phyloP scores from a whole-genome alignment of 768 basidiomycete species.

The Chiua virens region DNA sequence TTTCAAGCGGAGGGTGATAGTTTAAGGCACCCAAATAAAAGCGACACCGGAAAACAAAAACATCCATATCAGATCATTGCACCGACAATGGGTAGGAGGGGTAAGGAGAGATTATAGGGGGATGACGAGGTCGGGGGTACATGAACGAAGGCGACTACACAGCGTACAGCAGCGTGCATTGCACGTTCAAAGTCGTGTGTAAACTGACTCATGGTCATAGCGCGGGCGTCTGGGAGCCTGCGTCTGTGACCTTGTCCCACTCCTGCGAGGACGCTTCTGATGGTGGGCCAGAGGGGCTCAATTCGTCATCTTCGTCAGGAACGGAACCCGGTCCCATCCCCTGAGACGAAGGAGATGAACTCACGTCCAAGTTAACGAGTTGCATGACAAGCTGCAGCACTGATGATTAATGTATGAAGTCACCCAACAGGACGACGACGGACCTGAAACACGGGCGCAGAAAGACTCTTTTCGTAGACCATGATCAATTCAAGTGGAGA shows the following conservation, averaged over 20 bases:
- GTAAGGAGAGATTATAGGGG: slow-evolving; percentile 20
- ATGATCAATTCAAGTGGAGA: slow-evolving; percentile 91
- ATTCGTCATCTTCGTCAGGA: slow-evolving; percentile 52
- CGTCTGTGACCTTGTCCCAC: slow-evolving; percentile 86
- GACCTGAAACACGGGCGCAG: slow-evolving; percentile 77
- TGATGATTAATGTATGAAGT: slow-evolving; percentile 8
- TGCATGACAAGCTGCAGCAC: slow-evolving; percentile 65
- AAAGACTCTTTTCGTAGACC: slow-evolving; percentile 92
- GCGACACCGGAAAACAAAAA: slow-evolving; percentile 28
- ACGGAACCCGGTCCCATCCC: slow-evolving; percentile 26
- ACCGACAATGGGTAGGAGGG: slow-evolving; percentile 21
- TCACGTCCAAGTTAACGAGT: slow-evolving; percentile 87
- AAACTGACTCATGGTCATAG: slow-evolving; percentile 34
- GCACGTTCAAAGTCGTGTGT: slow-evolving; percentile 28
- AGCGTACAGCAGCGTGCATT: slow-evolving; percentile 30
- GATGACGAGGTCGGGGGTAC: slow-evolving; percentile 21
- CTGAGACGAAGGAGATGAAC: slow-evolving; percentile 51
- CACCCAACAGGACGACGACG: slow-evolving; percentile 9
- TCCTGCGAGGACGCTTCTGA: slow-evolving; percentile 89
- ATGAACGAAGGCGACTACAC: slow-evolving; percentile 30
- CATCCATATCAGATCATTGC: slow-evolving; percentile 61
- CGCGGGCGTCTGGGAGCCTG: slow-evolving; percentile 55
- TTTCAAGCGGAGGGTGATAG: slow-evolving; percentile 6
- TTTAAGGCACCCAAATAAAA: slow-evolving; percentile 18
- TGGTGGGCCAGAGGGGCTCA: slow-evolving; percentile 69